Evolutionary conservation across 768 basidiomycete genomes (phyloP).

Genomic region (Rossbeevera mucosa): DNA sequence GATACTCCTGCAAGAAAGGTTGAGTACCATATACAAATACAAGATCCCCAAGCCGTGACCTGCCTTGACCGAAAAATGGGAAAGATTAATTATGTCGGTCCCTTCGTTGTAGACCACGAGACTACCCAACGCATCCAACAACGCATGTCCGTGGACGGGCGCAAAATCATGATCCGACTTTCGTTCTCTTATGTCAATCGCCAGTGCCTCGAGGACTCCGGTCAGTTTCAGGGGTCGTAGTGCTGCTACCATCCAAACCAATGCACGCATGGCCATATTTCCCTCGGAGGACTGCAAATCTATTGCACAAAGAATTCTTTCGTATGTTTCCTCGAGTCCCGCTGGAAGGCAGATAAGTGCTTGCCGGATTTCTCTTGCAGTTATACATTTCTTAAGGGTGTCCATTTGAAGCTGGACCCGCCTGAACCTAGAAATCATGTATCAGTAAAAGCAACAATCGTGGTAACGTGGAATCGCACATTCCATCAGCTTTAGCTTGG

Average conservation of each 20-base stretch:
- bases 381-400: slow-evolving; percentile 3
- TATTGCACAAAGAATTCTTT: slow-evolving; percentile 12
- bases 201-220: slow-evolving; percentile 9
- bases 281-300: not conserved
- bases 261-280: not conserved
- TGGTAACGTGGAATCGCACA: not conserved
- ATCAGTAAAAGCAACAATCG: not conserved
- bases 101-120: slow-evolving; percentile 10
- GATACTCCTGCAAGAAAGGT: slow-evolving; percentile 8
- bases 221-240: slow-evolving; percentile 2
- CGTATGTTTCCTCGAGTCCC: slow-evolving; percentile 16
- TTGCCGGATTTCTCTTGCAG: not conserved
- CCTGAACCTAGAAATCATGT: slow-evolving; percentile 10
- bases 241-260: slow-evolving; percentile 15
- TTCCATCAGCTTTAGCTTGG: slow-evolving; percentile 6
- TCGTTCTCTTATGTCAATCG: slow-evolving; percentile 6
- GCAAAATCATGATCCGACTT: not conserved
- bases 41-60: not conserved
- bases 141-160: not conserved
- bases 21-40: not conserved
- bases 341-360: slow-evolving; percentile 9
- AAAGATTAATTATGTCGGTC: slow-evolving; percentile 1
- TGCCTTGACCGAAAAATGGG: slow-evolving; percentile 20
- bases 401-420: slow-evolving; percentile 20
- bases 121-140: slow-evolving; percentile 8